Percentiles rank a stretch among this genome's conserved stretches.
These are phyloP conservation scores for Hanseniaspora uvarum DNA, from an alignment of 1,139 yeast genomes.

Conservation along the genomic window DNA sequence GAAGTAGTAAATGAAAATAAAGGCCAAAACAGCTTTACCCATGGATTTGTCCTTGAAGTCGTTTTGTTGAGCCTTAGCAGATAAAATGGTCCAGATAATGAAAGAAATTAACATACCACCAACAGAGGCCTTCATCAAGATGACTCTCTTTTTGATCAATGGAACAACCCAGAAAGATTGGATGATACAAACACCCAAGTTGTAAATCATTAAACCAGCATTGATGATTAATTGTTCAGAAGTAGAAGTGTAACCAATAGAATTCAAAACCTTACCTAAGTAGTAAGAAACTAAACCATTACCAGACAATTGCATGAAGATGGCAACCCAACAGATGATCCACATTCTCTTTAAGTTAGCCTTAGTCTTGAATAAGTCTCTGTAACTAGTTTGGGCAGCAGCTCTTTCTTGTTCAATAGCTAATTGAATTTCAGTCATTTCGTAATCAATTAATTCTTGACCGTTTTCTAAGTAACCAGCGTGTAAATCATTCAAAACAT, in stretches of 20 bases:
- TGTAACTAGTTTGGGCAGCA: constrained; percentile 29
- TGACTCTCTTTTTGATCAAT: constrained; percentile 35
- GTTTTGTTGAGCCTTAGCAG: constrained; percentile 28
- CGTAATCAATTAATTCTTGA: constrained; percentile 36
- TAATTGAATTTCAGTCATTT: constrained; percentile 37
- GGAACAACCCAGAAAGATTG: constrained; percentile 21
- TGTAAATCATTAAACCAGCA: constrained; percentile 28
- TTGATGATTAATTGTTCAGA: constrained; percentile 40
- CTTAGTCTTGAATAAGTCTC: constrained; percentile 33
- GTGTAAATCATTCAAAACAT: constrained; percentile 34
- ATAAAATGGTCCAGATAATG: constrained; percentile 33
- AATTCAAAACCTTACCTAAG: constrained; percentile 39
- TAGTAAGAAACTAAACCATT: constrained; percentile 46
- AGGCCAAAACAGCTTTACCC: constrained; percentile 34
- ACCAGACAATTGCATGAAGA: constrained; percentile 43
- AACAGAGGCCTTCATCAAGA: constrained; percentile 25
- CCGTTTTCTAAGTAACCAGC: constrained; percentile 34
- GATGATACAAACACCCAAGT: constrained; percentile 21
- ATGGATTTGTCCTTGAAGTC: constrained; percentile 27
- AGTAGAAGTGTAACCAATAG: constrained; percentile 41
- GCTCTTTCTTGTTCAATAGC: constrained; percentile 20
- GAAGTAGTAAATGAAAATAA: constrained; percentile 33
- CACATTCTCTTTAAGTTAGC: constrained; percentile 39
- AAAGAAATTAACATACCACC: constrained; percentile 29
- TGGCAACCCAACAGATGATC: constrained; percentile 32